phyloP scores from a whole-genome alignment of 148 eudicot species.

The Vaccinium myrtillus region DNA sequence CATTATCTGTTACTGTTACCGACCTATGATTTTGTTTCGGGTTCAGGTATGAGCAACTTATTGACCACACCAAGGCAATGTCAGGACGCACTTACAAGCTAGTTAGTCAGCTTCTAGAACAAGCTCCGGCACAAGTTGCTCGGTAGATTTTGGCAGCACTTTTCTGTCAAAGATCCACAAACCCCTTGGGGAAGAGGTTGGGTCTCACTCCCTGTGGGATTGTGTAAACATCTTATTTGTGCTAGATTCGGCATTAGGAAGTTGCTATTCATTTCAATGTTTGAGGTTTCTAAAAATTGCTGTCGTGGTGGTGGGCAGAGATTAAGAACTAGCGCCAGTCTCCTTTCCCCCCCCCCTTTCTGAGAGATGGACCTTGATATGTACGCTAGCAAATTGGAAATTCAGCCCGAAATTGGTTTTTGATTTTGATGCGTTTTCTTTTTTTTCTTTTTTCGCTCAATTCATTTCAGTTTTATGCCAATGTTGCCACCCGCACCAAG shows the following conservation, averaged over 20 bases:
- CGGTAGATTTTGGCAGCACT: constrained; percentile 31
- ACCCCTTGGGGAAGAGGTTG: neutral
- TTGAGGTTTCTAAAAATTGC: neutral
- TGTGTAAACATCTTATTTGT: neutral
- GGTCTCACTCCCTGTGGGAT: neutral
- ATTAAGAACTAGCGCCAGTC: neutral
- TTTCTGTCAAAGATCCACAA: neutral
- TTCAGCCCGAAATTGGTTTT: neutral
- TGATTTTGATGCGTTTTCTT: neutral
- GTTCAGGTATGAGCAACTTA: constrained; percentile 93
- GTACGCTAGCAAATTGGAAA: neutral
- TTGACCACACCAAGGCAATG: constrained; percentile 81
- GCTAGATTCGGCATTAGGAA: neutral
- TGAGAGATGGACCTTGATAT: neutral
- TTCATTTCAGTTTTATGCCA: neutral
- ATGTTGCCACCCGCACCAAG: neutral
- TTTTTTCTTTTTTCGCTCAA: neutral
- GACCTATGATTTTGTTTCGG: neutral
- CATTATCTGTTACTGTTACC: neutral
- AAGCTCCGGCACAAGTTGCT: constrained; percentile 63
- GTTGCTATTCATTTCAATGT: neutral
- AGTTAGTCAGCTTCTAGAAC: constrained; percentile 72
- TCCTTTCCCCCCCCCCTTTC: neutral
- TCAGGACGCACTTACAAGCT: constrained; percentile 84
- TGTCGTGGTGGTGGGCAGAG: neutral